Evolutionary conservation across 257 asterid genomes (phyloP).

Genomic region (Nicotiana obtusifolia): DNA sequence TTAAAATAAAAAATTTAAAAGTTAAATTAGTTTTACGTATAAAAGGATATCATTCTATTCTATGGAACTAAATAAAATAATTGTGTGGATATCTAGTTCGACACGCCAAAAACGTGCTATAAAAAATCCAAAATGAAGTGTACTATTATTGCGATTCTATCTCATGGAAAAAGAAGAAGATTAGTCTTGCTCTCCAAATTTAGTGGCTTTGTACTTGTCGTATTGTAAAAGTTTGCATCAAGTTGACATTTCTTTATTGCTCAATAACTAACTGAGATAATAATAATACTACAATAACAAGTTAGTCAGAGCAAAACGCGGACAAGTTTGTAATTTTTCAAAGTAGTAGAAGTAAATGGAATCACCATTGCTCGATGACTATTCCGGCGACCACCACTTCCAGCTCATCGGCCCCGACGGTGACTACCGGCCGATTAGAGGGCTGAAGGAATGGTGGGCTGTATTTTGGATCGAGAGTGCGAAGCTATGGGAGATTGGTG

Average conservation of each 20-base stretch:
- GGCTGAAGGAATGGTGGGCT: slow-evolving; percentile 35
- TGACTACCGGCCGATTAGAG: slow-evolving; percentile 47
- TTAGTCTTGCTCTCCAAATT: not conserved
- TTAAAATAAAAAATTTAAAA: too few relatives aligned
- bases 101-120: not conserved
- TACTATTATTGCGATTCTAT: not conserved
- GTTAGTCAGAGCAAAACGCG: not conserved
- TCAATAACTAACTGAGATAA: not conserved
- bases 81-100: too few relatives aligned
- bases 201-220: not conserved
- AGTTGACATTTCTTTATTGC: not conserved
- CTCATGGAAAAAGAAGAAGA: not conserved
- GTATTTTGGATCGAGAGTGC: slow-evolving; percentile 49
- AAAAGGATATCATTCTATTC: too few relatives aligned
- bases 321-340: not conserved
- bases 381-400: slow-evolving; percentile 12
- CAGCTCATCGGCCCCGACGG: slow-evolving; percentile 43
- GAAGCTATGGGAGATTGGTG: slow-evolving; percentile 65
- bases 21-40: too few relatives aligned
- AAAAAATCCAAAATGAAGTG: not conserved
- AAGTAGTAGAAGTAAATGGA: slow-evolving; percentile 25
- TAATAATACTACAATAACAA: not conserved
- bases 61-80: too few relatives aligned
- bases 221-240: not conserved
- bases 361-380: slow-evolving; percentile 39